Percentiles rank a stretch among this genome's conserved stretches.
phyloP scores from a whole-genome alignment of 2,329 filamentous ascomycete genomes.

The Aspergillus japonicus region DNA sequence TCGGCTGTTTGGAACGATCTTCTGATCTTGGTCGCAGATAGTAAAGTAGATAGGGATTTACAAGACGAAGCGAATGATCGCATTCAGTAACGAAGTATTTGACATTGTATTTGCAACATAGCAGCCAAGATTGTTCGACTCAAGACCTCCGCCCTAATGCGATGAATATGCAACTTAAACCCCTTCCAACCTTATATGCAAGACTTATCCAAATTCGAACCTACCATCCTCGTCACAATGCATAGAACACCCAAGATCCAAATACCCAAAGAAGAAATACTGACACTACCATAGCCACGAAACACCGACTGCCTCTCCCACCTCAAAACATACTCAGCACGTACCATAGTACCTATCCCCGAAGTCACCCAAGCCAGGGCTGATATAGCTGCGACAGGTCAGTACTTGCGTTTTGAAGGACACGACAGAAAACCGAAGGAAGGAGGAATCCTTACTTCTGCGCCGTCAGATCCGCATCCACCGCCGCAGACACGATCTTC shows the following conservation, averaged over 20 bases:
- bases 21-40: not conserved
- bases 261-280: not conserved
- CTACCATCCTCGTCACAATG: too few species aligned
- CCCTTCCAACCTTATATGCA: too few species aligned
- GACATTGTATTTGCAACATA: too few species aligned
- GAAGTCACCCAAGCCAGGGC: conserved; percentile 39
- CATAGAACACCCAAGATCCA: too few species aligned
- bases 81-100: too few species aligned
- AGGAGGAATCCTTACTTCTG: conserved; percentile 14
- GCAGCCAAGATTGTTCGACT: too few species aligned
- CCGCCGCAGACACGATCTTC: conserved; percentile 23
- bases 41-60: not conserved
- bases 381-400: conserved; percentile 30
- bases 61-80: too few species aligned
- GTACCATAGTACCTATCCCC: conserved; percentile 36
- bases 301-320: too few species aligned
- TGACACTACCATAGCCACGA: too few species aligned
- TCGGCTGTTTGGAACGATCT: conserved; percentile 27
- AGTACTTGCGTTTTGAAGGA: not conserved
- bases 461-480: conserved; percentile 17
- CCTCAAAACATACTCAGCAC: not conserved
- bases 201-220: too few species aligned
- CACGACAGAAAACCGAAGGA: not conserved
- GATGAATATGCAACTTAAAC: too few species aligned
- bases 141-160: too few species aligned